Base-by-base conservation (phyloP, 176 grass and related monocot genomes). In the Triticum urartu region DNA sequence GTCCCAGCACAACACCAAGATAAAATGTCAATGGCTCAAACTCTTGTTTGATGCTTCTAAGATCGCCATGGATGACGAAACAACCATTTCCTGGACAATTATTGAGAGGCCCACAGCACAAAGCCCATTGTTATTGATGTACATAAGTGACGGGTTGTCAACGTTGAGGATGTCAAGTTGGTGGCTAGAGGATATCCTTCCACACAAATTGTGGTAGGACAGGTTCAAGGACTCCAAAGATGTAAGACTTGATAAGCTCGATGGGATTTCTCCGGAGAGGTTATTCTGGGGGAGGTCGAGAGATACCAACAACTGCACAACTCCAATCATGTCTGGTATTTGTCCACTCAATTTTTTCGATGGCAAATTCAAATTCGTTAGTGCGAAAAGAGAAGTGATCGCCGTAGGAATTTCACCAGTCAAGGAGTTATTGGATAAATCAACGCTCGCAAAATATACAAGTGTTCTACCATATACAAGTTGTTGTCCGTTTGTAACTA, bases 201-300 rank as follows among this genome's bases (percentile, higher is more conserved):
- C 86, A 1, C 47, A 60, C 5, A 88, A 65, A 60, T 85, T 78
- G 50, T 91, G 88, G 42, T 88, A 91, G 5, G 86, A 88, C 25
- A 92, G 64, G 15, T 92, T 86, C 39, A 92, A 73, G 14, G 63
- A 22, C 21, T 45, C 58, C 17, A 92, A 20, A 50, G 5, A 88
- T 63, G 60, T 76, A 56, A 92, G 78, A 43, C 5, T 59, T n/a
- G 82, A 78, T 18, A 92, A 22, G 39, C 61, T 68, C 3, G 54
- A 2, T 5, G 83, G 86, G 48, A 92, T 88, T 54, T 11, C 38
- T n/a, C 86, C 83, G 2, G 69, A 89, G n/a, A 92, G 71, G 28
- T 92, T 50, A 32, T 92, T 92, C 3, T 38, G 48, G 5, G 77
- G 86, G 15, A 92, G 71, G 28, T 92, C 86, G 2, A 92, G 67